Percentiles rank a stretch among this genome's conserved stretches.
phyloP scores from a whole-genome alignment of 352 stramenopile genomes.

The Pelagophyceae sp. region DNA sequence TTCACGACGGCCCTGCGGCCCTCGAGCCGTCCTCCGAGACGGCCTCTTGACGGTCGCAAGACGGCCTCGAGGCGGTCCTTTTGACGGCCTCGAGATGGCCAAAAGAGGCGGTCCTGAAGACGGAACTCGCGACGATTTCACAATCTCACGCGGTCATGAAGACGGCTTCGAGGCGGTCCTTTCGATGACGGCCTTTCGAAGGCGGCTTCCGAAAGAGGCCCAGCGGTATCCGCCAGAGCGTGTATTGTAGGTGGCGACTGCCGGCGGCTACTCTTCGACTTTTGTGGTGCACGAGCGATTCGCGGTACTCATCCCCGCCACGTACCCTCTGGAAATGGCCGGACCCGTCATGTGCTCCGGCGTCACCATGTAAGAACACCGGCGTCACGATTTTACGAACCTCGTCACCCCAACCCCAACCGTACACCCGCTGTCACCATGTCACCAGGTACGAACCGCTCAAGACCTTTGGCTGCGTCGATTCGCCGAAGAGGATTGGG shows the following conservation, averaged over 20 bases:
- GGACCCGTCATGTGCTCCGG: constrained; percentile 61
- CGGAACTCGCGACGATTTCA: too few relatives aligned
- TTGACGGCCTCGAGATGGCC: too few relatives aligned
- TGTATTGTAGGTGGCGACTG: constrained; percentile 39
- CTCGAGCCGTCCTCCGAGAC: too few relatives aligned
- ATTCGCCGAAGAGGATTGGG: constrained; percentile 42
- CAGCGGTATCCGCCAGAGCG: background rate
- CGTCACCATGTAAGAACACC: constrained; percentile 61
- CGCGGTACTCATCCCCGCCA: constrained; percentile 55
- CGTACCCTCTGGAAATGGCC: constrained; percentile 43
- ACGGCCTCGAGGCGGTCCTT: too few relatives aligned
- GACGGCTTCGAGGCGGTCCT: background rate
- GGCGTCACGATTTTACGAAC: too few relatives aligned
- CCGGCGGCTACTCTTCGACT: constrained; percentile 51
- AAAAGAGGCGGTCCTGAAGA: too few relatives aligned
- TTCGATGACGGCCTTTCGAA: background rate
- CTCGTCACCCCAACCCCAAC: too few relatives aligned
- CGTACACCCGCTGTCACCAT: too few relatives aligned
- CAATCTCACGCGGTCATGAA: background rate
- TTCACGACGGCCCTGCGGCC: too few relatives aligned
- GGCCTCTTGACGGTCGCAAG: too few relatives aligned
- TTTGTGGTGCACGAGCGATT: constrained; percentile 50
- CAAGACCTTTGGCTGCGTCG: constrained; percentile 45
- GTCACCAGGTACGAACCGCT: constrained; percentile 61
- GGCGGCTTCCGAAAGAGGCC: background rate